Evolutionary conservation across 345 rosid genomes (phyloP).

Genomic region (Luvunga scandens): DNA sequence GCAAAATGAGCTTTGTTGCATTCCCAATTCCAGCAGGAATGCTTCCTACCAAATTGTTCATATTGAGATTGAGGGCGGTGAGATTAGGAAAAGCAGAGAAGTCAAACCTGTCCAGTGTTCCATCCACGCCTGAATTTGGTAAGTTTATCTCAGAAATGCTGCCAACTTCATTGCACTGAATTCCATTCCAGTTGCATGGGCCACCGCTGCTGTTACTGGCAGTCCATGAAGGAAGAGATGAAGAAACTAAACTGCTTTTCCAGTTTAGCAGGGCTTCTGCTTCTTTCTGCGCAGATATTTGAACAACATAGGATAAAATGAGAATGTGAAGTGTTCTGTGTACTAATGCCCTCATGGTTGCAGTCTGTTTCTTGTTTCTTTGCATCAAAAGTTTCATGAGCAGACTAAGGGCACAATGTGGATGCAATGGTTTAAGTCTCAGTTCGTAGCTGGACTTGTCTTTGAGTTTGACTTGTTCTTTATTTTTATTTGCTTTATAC

Average conservation of each 20-base stretch:
- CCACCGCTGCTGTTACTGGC: slow-evolving; percentile 15
- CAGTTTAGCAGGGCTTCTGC: slow-evolving; percentile 1
- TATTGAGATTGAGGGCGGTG: slow-evolving; percentile 30
- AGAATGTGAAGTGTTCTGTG: not conserved
- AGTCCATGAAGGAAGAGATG: slow-evolving; percentile 17
- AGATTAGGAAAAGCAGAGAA: slow-evolving; percentile 43
- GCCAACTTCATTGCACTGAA: slow-evolving; percentile 21
- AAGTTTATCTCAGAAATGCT: slow-evolving; percentile 33
- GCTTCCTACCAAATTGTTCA: slow-evolving; percentile 37
- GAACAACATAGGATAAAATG: not conserved
- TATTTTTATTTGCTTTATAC: not conserved
- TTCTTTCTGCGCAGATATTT: not conserved
- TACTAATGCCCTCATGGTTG: not conserved
- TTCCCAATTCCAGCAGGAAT: slow-evolving; percentile 32
- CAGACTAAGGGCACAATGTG: not conserved
- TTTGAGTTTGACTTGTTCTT: not conserved
- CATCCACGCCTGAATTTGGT: slow-evolving; percentile 25
- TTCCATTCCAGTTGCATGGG: slow-evolving; percentile 38
- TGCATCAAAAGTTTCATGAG: not conserved
- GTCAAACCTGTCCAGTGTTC: slow-evolving; percentile 42
- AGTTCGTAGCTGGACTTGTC: not conserved
- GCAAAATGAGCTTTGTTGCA: slow-evolving; percentile 34
- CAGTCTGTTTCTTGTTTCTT: not conserved
- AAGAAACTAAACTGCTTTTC: slow-evolving; percentile 13
- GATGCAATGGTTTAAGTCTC: not conserved